phyloP scores from a whole-genome alignment of 2,329 filamentous ascomycete genomes.

The Lasiodiplodia gonubiensis region DNA sequence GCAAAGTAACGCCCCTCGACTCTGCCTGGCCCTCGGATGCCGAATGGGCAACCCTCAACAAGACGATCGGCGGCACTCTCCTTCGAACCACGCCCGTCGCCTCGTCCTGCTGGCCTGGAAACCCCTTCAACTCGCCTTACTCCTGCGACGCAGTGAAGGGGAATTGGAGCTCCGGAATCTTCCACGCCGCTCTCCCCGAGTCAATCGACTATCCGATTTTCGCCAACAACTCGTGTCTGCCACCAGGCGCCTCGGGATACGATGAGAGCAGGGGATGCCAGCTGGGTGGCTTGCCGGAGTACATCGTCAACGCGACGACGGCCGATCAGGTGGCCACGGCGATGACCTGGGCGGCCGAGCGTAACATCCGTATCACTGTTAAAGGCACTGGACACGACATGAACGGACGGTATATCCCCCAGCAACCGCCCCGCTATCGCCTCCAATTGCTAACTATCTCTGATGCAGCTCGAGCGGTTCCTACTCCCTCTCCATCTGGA shows the following conservation, averaged over 20 bases:
- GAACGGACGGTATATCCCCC: not conserved
- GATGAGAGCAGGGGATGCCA: conserved; percentile 35
- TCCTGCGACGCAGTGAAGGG: conserved; percentile 33
- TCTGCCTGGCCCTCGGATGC: conserved; percentile 55
- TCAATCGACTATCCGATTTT: conserved; percentile 20
- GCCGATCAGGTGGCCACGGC: conserved; percentile 32
- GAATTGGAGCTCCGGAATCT: conserved; percentile 40
- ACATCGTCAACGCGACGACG: conserved; percentile 7
- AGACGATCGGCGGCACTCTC: conserved; percentile 51
- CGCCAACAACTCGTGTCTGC: conserved; percentile 38
- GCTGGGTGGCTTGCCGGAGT: conserved; percentile 1
- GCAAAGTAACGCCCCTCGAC: conserved; percentile 57
- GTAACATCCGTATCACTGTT: conserved; percentile 43
- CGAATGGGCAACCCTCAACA: conserved; percentile 56
- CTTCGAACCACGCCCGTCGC: conserved; percentile 53
- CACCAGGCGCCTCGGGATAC: conserved; percentile 36
- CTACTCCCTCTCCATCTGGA: conserved; percentile 44
- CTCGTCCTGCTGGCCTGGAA: conserved; percentile 52
- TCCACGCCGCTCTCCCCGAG: conserved; percentile 35
- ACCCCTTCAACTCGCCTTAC: conserved; percentile 38
- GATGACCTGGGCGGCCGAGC: conserved; percentile 39
- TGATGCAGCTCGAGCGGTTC: conserved; percentile 39
- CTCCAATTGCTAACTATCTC: not conserved
- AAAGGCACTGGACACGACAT: conserved; percentile 44
- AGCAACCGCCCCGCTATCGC: accelerated